Evolutionary conservation across 208 protist genomes (phyloP).

Genomic region (Leishmania aethiopica): DNA sequence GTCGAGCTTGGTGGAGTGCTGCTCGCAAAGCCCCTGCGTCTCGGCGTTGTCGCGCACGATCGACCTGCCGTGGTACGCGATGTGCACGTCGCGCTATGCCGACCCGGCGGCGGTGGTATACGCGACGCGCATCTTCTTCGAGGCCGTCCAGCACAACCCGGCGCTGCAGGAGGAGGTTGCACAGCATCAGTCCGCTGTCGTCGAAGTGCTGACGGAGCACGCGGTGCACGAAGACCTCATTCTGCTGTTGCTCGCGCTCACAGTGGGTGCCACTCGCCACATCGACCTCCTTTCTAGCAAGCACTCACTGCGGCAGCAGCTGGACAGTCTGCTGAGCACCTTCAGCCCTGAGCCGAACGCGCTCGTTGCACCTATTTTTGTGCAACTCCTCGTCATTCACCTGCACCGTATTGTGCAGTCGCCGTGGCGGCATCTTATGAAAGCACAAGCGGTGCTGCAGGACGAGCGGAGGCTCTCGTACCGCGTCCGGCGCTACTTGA

Average conservation of each 20-base stretch:
- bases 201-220: conserved; percentile 64
- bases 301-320: conserved; percentile 60
- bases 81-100: conserved; percentile 67
- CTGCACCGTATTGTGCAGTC: conserved; percentile 40
- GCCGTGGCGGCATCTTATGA: conserved; percentile 24
- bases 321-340: conserved; percentile 59
- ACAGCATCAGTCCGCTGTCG: conserved; percentile 55
- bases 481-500: conserved; percentile 57
- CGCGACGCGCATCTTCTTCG: conserved; percentile 73
- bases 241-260: conserved; percentile 64
- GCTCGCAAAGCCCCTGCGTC: conserved; percentile 39
- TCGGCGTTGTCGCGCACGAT: conserved; percentile 51
- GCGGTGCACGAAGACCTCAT: conserved; percentile 70
- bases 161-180: conserved; percentile 53
- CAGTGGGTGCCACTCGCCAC: conserved; percentile 48
- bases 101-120: conserved; percentile 72
- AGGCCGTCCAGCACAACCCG: conserved; percentile 55
- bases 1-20: conserved; percentile 59
- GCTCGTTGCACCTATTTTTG: conserved; percentile 70
- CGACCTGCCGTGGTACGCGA: conserved; percentile 70
- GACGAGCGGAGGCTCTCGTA: conserved; percentile 45
- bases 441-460: conserved; percentile 33
- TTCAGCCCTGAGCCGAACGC: conserved; percentile 45
- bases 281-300: conserved; percentile 67
- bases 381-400: conserved; percentile 61